phyloP scores from a whole-genome alignment of 2,329 filamentous ascomycete genomes.

The Cladosporium colombiae region DNA sequence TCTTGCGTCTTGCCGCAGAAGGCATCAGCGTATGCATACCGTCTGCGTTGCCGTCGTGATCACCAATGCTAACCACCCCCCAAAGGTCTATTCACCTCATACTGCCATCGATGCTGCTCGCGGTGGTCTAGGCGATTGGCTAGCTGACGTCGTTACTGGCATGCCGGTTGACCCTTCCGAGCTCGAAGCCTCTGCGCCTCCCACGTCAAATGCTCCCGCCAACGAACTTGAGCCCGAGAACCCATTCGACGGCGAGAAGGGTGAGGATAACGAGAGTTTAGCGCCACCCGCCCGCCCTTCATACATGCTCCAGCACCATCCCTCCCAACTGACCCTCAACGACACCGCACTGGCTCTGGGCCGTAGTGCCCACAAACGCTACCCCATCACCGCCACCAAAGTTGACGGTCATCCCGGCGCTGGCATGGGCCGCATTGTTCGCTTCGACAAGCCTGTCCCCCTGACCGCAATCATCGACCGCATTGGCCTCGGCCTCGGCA shows the following conservation, averaged over 20 bases:
- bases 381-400: conserved; percentile 54
- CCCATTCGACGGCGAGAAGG: conserved; percentile 12
- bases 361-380: conserved; percentile 51
- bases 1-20: conserved; percentile 77
- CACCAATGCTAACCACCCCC: conserved; percentile 58
- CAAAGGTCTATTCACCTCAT: conserved; percentile 80
- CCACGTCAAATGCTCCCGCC: conserved; percentile 11
- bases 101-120: conserved; percentile 88
- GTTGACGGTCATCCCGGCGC: conserved; percentile 49
- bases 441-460: conserved; percentile 54
- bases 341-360: conserved; percentile 41
- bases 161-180: conserved; percentile 40
- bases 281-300: conserved; percentile 42
- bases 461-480: conserved; percentile 62
- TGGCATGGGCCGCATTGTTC: conserved; percentile 63
- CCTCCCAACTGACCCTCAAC: conserved; percentile 45
- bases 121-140: conserved; percentile 88
- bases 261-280: conserved; percentile 37
- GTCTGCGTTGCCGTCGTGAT: conserved; percentile 62
- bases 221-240: conserved; percentile 16
- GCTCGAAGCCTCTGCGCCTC: conserved; percentile 20
- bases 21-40: conserved; percentile 73
- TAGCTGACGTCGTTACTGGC: conserved; percentile 79
- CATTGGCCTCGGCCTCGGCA: conserved; percentile 64
- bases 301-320: conserved; percentile 50